Evolutionary conservation across 2,329 filamentous ascomycete species (phyloP), one percentile per base, ranked within the genome.

Genomic region (Sporothrix phasma): DNA sequence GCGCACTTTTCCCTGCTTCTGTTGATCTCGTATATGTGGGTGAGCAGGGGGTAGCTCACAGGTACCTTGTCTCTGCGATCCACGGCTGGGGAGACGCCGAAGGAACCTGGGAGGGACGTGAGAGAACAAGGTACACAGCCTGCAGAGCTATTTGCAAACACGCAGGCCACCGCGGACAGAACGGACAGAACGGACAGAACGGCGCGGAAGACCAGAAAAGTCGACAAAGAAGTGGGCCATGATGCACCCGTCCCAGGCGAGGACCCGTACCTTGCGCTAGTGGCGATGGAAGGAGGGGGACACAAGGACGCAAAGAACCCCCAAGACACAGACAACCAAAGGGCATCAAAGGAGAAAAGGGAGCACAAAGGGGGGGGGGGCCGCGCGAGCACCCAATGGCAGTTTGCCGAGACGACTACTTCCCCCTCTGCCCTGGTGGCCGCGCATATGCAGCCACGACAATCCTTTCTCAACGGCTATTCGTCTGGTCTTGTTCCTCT

Each of bases 241-340:
- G 11, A 47, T 43, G 58, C 46, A 24, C 62, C 41, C 31, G 24
- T 41, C 19, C 22, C 15, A 54, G 24, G 43, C 11, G 26, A 51
- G 19, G 61, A 5, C 43, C 43, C 64, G 67, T 68, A 65, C 67
- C 66, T 67, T 66, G 64, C 66, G 37, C 67, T 67, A 68, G 67
- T 66, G 67, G 66, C 65, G 49, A 66, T 63, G 43, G 43, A 43
- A 37, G 15, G 59, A 47, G 17, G 46, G 49, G 51, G 17, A 24
- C 51, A 13, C n/a, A 56, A 53, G 59, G 7, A 13, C 24, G 22
- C 29, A 62, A 45, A 31, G 26, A 26, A 11, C 26, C 19, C 17
- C 24, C 17, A 49, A 43, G 43, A 39, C 34, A 41, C 17, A 31
- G 37, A 19, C 26, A 59, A n/a, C n/a, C n/a, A 59, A 59, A 59